These are phyloP conservation scores for Ascochyta koolunga DNA, from an alignment of 2,329 filamentous ascomycete species.

Conservation along the genomic window DNA sequence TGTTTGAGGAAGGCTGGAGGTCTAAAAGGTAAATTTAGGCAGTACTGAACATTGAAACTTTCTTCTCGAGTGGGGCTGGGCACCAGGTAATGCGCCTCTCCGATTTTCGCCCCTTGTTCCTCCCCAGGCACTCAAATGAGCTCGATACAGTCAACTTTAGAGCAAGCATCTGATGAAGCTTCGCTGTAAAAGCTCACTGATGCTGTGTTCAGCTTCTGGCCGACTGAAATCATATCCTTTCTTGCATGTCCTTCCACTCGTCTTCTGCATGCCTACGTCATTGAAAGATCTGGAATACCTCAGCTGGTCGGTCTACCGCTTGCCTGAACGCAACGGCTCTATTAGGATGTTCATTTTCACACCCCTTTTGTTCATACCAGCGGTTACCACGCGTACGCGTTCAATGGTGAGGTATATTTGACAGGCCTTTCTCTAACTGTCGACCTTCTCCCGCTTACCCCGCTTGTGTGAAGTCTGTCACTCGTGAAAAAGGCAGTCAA, in stretches of 20 bases:
- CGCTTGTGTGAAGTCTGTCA: conserved; percentile 6
- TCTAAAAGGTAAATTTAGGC: not conserved
- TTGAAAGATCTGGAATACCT: too few species aligned
- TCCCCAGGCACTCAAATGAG: not conserved
- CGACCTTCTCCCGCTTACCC: conserved; percentile 1
- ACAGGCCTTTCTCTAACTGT: not conserved
- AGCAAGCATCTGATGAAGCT: not conserved
- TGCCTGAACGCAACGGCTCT: not conserved
- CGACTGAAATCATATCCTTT: not conserved
- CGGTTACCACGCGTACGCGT: not conserved
- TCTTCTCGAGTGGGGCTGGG: not conserved
- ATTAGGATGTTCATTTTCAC: not conserved
- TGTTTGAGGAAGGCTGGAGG: too few species aligned
- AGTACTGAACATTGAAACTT: not conserved
- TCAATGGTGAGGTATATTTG: not conserved
- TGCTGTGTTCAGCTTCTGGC: not conserved
- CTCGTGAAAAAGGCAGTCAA: conserved; percentile 6
- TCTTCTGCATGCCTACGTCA: too few species aligned
- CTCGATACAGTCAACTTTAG: not conserved
- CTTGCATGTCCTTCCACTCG: too few species aligned
- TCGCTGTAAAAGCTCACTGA: not conserved
- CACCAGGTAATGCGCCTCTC: not conserved
- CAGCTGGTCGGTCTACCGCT: too few species aligned
- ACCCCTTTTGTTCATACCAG: not conserved
- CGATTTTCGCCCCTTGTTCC: not conserved